Evolutionary conservation across 2,329 filamentous ascomycete species (phyloP), one percentile per base, ranked within the genome.

Genomic region (Trichoderma sp.): DNA sequence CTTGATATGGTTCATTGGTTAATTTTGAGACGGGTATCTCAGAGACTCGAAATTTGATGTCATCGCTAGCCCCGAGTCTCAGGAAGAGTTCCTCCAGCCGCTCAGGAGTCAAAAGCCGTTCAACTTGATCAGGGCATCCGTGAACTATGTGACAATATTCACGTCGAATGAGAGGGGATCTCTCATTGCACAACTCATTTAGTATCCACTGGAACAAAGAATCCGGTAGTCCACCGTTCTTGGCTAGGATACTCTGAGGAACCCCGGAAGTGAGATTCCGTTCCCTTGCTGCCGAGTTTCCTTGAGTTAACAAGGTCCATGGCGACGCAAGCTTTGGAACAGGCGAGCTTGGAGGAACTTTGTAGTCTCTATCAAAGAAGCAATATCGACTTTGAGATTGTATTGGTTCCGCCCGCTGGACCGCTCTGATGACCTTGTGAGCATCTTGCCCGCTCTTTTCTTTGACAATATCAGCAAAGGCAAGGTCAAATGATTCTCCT

Each of bases 141-240:
- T 83, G 81, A 67, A 87, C 81, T 4, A 93, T 79, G 58, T 86
- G 85, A 70, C 86, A 82, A 78, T 93, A 94, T 72, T 90, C 87
- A 70, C 85, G 79, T 64, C 89, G 86, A 56, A 93, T 78, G 58
- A 88, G 84, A 56, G 84, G 82, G 36, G 86, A 86, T 53, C 82
- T 80, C 75, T 92, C 89, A 2, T 83, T 78, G 70, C 86, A 88
- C 26, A 90, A 82, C 81, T 90, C 86, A 64, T 87, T 81, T 6
- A 92, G 77, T 3, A 93, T 82, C 92, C 92, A 95, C 18, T 86
- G 76, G 64, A 93, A 85, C 1, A 94, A 77, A 70, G 91, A 86
- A 73, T 93, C 88, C 0, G 92, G 89, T 14, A 94, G 78, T 9
- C 73, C 74, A 14, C 76, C 75, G 1, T 71, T 74, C 60, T 78